A percentile compares a stretch with the other conserved stretches of the same genome.
Conservation (phyloP, 257 asterid species). For the Solanum bukasovii region DNA sequence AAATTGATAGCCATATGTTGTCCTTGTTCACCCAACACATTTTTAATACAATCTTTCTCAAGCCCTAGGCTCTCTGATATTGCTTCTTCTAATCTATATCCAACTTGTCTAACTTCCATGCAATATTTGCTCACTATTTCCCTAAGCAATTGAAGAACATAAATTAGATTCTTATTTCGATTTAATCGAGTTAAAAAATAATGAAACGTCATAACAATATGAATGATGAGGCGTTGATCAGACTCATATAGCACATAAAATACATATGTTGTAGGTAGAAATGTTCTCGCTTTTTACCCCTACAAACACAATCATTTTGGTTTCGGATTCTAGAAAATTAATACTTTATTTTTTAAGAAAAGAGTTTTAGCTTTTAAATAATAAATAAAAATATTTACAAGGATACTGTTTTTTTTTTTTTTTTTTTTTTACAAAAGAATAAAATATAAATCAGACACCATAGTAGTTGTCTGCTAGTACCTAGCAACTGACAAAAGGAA, state of each 20-base stretch:
- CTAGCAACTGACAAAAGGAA: neutral
- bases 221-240: neutral
- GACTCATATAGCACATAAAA: neutral
- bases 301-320: neutral
- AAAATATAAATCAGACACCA: too few relatives aligned
- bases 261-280: neutral
- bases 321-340: neutral
- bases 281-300: neutral
- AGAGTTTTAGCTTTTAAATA: neutral
- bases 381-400: neutral
- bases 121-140: constrained; percentile 54
- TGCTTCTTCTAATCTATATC: constrained; percentile 51
- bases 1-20: constrained; percentile 89
- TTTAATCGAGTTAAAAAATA: neutral
- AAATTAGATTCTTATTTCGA: neutral
- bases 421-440: too few relatives aligned
- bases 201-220: neutral
- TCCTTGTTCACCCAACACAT: constrained; percentile 66
- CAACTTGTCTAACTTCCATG: constrained; percentile 45
- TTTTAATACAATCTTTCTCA: constrained; percentile 38
- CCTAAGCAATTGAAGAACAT: constrained; percentile 13
- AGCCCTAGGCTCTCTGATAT: constrained; percentile 78
- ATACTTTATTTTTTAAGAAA: neutral
- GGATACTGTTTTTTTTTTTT: too few relatives aligned
- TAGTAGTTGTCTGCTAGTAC: neutral